Conservation (phyloP, 1,139 yeast species). For the Saccharomycopsis hybrid region DNA sequence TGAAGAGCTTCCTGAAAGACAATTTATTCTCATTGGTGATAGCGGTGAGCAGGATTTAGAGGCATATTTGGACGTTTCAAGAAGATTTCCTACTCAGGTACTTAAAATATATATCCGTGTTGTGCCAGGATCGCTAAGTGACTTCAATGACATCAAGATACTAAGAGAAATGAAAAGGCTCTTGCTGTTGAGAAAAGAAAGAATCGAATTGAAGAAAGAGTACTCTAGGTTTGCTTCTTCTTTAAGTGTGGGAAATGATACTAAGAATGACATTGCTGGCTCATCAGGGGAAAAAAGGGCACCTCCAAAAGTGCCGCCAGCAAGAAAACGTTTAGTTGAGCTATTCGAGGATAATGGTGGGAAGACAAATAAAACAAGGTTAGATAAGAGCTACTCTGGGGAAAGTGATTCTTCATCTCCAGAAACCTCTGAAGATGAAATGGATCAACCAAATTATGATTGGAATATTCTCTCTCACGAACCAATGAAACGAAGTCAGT, state of each 20-base stretch:
- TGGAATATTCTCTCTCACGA: conserved; percentile 20
- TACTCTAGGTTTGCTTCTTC: conserved; percentile 5
- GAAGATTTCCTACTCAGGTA: conserved; percentile 53
- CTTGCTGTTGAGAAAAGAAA: conserved; percentile 21
- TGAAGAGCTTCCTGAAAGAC: conserved; percentile 67
- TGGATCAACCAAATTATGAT: conserved; percentile 19
- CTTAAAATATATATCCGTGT: conserved; percentile 76
- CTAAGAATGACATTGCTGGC: neutral
- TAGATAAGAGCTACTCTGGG: no score
- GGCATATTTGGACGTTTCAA: conserved; percentile 73
- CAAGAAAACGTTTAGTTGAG: neutral
- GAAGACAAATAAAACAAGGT: neutral
- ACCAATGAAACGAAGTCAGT: neutral
- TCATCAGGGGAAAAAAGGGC: neutral
- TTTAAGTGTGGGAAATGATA: conserved; percentile 5
- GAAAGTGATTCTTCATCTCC: conserved; percentile 11
- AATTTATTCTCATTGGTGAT: conserved; percentile 84
- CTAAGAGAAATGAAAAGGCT: conserved; percentile 32
- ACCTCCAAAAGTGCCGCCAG: neutral
- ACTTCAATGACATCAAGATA: conserved; percentile 35
- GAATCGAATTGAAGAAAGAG: conserved; percentile 7
- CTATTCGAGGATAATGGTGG: neutral
- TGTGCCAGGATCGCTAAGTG: conserved; percentile 63
- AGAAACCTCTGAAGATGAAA: conserved; percentile 17
- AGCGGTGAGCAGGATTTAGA: conserved; percentile 95